phyloP scores from a whole-genome alignment of 1,284 basidiomycete species.

The Coniophora puteana region DNA sequence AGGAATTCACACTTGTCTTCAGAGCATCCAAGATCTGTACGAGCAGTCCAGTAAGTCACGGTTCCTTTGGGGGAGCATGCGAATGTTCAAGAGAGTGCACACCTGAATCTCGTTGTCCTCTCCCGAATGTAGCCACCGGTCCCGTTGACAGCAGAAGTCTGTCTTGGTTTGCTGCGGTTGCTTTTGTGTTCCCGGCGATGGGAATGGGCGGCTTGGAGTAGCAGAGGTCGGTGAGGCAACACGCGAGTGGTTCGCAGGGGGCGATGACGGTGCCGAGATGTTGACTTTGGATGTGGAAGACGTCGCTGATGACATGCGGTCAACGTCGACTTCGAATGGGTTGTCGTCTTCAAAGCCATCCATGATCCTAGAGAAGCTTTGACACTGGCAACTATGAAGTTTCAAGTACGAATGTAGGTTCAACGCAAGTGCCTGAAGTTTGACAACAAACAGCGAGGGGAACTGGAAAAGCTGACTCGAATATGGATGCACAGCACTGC shows the following conservation, averaged over 20 bases:
- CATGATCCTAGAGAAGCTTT: no score
- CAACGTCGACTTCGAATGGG: conserved; percentile 68
- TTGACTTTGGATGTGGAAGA: conserved; percentile 61
- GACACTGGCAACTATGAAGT: background rate
- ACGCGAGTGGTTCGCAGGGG: conserved; percentile 38
- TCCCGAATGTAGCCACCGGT: conserved; percentile 73
- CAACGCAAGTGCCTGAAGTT: conserved; percentile 5
- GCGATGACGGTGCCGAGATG: conserved; percentile 64
- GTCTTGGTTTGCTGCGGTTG: conserved; percentile 54
- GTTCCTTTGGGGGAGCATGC: background rate
- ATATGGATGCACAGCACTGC: no score
- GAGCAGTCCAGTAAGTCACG: conserved; percentile 1
- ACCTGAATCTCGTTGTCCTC: conserved; percentile 79
- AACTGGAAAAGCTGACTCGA: no score
- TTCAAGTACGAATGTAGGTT: no score
- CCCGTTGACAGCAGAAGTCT: conserved; percentile 72
- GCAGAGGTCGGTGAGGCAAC: conserved; percentile 41
- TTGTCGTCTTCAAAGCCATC: conserved; percentile 76
- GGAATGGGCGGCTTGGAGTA: conserved; percentile 40
- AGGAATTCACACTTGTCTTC: conserved; percentile 88
- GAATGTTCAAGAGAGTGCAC: no score
- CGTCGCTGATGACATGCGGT: conserved; percentile 56
- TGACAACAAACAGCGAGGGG: no score
- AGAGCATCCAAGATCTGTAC: conserved; percentile 93
- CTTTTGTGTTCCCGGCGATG: conserved; percentile 51